A percentile compares a stretch with the other conserved stretches of the same genome.
These are phyloP conservation scores for Botryotinia convoluta DNA, from an alignment of 2,329 filamentous ascomycete genomes.

Conservation along the genomic window DNA sequence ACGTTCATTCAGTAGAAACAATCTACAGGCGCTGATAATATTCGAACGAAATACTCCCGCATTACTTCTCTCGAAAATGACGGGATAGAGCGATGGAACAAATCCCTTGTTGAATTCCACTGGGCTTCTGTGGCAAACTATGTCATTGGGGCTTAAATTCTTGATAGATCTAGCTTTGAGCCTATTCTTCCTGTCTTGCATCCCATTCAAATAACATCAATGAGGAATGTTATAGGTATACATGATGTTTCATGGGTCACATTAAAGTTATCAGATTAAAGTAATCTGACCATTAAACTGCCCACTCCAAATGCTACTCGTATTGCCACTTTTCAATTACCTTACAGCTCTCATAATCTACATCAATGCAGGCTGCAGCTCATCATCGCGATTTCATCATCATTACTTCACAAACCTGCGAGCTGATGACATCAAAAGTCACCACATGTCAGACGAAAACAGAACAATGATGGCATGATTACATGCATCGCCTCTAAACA, in stretches of 20 bases:
- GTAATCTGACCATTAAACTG: neutral
- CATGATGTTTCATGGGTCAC: neutral
- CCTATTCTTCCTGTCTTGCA: neutral
- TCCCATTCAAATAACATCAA: neutral
- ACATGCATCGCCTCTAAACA: neutral
- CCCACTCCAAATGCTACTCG: neutral
- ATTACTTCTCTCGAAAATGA: neutral
- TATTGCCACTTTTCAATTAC: neutral
- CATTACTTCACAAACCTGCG: neutral
- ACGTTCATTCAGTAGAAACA: neutral
- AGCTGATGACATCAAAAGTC: conserved; percentile 5
- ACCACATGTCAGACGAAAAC: neutral
- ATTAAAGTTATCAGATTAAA: neutral
- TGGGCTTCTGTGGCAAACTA: conserved; percentile 3
- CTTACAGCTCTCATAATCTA: neutral
- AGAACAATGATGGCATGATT: neutral
- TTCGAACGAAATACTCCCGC: neutral
- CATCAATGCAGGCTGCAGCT: neutral
- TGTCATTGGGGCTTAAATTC: neutral
- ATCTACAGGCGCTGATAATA: neutral
- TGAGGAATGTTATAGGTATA: neutral
- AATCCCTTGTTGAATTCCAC: neutral
- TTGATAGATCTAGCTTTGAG: neutral
- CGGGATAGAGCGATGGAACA: neutral
- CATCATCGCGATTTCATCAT: neutral